Percentiles rank a stretch among this genome's conserved stretches.
These are phyloP conservation scores for Ophiocordyceps camponoti-saundersi DNA, from an alignment of 2,329 filamentous ascomycete species.

Conservation along the genomic window DNA sequence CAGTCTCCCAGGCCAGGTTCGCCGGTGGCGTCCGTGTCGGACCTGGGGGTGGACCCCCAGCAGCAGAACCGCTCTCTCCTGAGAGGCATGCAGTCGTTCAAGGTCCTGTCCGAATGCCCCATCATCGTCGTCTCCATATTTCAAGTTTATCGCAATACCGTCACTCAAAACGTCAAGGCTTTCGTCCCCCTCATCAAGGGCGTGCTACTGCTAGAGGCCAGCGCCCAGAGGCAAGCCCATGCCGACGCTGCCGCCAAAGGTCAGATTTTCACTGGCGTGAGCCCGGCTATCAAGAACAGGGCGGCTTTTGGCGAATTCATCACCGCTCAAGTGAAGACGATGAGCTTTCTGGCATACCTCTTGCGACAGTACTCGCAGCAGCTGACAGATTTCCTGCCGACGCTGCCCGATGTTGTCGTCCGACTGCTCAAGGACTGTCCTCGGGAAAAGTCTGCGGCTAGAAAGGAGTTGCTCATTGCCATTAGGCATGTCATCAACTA, in stretches of 20 bases:
- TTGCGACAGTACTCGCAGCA: constrained; percentile 77
- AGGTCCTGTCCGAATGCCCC: constrained; percentile 90
- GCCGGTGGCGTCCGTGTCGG: constrained; percentile 65
- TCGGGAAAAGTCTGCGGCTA: constrained; percentile 77
- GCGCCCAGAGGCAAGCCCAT: constrained; percentile 84
- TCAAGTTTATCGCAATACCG: constrained; percentile 71
- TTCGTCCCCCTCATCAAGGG: constrained; percentile 92
- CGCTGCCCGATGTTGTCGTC: constrained; percentile 77
- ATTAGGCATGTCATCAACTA: constrained; percentile 99
- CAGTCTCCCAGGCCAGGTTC: constrained; percentile 84
- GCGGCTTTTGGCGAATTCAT: constrained; percentile 95
- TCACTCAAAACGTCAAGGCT: constrained; percentile 69
- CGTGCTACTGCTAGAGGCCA: constrained; percentile 75
- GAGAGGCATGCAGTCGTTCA: constrained; percentile 97
- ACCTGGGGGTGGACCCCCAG: constrained; percentile 65
- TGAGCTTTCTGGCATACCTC: constrained; percentile 94
- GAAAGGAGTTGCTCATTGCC: constrained; percentile 90
- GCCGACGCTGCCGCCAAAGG: constrained; percentile 63
- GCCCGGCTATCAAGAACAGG: constrained; percentile 81
- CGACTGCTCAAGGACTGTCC: constrained; percentile 86
- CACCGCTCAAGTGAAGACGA: constrained; percentile 95
- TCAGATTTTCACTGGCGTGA: constrained; percentile 81
- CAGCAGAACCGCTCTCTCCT: constrained; percentile 66
- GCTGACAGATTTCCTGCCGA: constrained; percentile 71
- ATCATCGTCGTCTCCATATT: constrained; percentile 99